Base-by-base conservation (phyloP, 441 rosid genomes). In the Jatropha multifida region DNA sequence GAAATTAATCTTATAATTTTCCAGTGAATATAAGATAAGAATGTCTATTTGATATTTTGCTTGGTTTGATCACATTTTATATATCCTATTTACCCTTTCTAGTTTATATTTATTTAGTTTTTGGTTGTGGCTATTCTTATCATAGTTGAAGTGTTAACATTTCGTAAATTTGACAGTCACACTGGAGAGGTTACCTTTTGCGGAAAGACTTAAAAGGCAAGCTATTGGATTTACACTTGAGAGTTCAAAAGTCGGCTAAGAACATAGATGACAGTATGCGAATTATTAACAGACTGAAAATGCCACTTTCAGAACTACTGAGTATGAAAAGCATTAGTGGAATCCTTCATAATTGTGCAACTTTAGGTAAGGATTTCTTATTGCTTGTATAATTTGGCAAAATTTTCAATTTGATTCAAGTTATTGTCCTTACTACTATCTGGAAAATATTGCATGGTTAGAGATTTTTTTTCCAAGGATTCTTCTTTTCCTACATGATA, bases 331-430 rank as follows among this genome's bases (percentile, higher is more conserved):
- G 95, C 60, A 81, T 92, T 81, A 88, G 90, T 66, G 88, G 89
- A 79, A 90, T 95, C 83, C 96, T 95, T 79, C 96, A 92, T 77
- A 89, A 79, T 41, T 90, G 98, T 79, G 90, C 93, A 76, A 92
- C 89, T 63, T 81, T 95, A 75, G 94, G 98, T 93, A 78, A 82
- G 87, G 74, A 40, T 65, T 40, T 41, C 23, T 60, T 27, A 4
- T 73, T 68, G 3, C 20, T 23, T 74, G 44, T 64, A 65, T 40
- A 51, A 20, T 41, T 52, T 73, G 48, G 49, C 70, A 20, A 65
- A 7, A 42, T 14, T 65, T 14, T 40, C 26, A 54, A 26, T 48
- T 58, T 42, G 40, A 54, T 58, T 49, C 15, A 18, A 51, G 72
- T 51, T 69, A 15, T 26, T 7, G 37, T 10, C 32, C 12, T 38